Conservation (phyloP, 345 rosid species). For the Theobroma cacao region DNA sequence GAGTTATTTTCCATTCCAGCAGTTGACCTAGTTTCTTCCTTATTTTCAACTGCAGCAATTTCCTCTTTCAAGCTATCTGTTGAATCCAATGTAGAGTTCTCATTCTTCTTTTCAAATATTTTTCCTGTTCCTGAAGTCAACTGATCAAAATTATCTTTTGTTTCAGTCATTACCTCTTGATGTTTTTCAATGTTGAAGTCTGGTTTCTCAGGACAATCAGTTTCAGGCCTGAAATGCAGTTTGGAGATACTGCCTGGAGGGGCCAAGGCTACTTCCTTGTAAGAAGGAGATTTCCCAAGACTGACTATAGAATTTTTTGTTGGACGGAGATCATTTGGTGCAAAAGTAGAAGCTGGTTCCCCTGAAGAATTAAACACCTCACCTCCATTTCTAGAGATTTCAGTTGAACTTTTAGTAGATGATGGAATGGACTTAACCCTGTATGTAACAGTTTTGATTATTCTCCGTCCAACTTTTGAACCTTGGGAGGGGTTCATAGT, state of each 20-base stretch:
- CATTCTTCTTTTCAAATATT: slow-evolving; percentile 31
- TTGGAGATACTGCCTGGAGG: slow-evolving; percentile 87
- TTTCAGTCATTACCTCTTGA: slow-evolving; percentile 39
- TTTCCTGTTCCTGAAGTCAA: slow-evolving; percentile 28
- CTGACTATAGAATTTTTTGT: slow-evolving; percentile 44
- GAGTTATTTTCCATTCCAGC: slow-evolving; percentile 36
- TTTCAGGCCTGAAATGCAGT: slow-evolving; percentile 59
- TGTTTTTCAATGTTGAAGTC: slow-evolving; percentile 27
- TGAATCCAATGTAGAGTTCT: slow-evolving; percentile 25
- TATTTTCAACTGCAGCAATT: slow-evolving; percentile 29
- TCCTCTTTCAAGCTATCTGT: slow-evolving; percentile 26
- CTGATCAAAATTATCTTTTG: slow-evolving; percentile 28
- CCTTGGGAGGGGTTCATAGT: slow-evolving; percentile 48
- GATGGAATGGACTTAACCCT: slow-evolving; percentile 71
- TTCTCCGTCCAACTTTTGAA: slow-evolving; percentile 76
- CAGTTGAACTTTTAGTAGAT: slow-evolving; percentile 39
- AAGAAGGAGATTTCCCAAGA: slow-evolving; percentile 93
- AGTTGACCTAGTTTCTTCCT: slow-evolving; percentile 39
- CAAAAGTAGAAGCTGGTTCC: slow-evolving; percentile 39
- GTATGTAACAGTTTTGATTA: slow-evolving; percentile 76
- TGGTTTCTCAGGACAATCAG: slow-evolving; percentile 43
- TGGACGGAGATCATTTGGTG: slow-evolving; percentile 36
- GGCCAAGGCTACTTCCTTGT: slow-evolving; percentile 96
- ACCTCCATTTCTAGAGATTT: slow-evolving; percentile 35
- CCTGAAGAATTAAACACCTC: slow-evolving; percentile 37